Evolutionary conservation across 2,329 filamentous ascomycete genomes (phyloP), one percentile per base, ranked within the genome.

Genomic region (Orbilia brochopaga): DNA sequence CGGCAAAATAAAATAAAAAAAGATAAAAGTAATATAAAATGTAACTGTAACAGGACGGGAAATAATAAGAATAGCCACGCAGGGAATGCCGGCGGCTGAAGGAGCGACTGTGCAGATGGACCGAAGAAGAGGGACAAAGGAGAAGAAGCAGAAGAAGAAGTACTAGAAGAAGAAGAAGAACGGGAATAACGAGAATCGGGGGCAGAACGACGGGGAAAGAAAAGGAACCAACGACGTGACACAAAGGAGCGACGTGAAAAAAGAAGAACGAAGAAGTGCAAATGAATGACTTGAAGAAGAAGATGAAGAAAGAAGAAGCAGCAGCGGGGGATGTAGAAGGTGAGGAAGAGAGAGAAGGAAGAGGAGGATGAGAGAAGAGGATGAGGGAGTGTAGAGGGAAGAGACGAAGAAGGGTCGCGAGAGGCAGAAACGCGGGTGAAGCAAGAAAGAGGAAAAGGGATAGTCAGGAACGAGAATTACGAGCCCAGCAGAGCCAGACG

Each of bases 281-380:
- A 67, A 67, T 17, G 56, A 67, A 37, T 37, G 56, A 67, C 55
- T 54, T 17, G 23, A 48, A 51, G 44, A 51, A 44, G 40, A 57
- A 24, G 24, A 57, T 11, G 17, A 55, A 13, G 11, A 42, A 21
- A 56, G 23, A 37, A 40, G 15, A 56, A 35, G 30, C n/a, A 32
- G 30, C 32, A 32, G 30, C 32, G 11, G 17, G 17, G 30, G 30
- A 35, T 17, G 17, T 6, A 17, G 19, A 21, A 51, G 23, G 19
- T 11, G 11, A 21, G 8, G 40, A 24, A 46, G 23, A 27, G 17
- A 57, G 11, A 67, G 30, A 32, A 59, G 54, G 48, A 48, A n/a
- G 55, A 53, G 21, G 21, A 21, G 40, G 17, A 44, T 15, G 27
- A 58, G 23, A 15, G 23, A 54, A 35, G 57, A 23, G 44, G n/a